Evolutionary conservation across 75 land plant genomes (phyloP).

Genomic region (Picea sitchensis): DNA sequence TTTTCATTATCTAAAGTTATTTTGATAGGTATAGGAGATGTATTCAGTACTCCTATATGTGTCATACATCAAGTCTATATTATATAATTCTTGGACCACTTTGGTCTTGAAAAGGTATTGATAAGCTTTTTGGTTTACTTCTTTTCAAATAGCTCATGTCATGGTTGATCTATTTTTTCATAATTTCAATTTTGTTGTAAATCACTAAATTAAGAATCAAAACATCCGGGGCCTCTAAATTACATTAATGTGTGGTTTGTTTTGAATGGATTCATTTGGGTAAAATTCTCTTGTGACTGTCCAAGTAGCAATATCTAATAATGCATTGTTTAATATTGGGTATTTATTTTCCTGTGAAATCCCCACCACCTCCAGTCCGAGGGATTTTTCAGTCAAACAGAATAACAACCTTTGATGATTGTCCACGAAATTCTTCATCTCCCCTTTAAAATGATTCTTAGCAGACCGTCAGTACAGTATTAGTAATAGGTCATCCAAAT

Average conservation of each 20-base stretch:
- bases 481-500: too few relatives aligned
- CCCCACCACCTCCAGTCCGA: background rate
- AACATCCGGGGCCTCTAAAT: background rate
- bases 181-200: background rate
- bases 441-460: too few relatives aligned
- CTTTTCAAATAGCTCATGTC: background rate
- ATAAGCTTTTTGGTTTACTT: background rate
- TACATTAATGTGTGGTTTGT: background rate
- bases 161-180: background rate
- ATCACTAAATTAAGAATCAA: background rate
- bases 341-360: background rate
- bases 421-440: too few relatives aligned
- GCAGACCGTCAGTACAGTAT: too few relatives aligned
- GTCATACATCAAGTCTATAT: background rate
- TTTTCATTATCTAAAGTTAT: background rate
- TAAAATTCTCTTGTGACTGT: background rate
- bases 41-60: background rate
- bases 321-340: background rate
- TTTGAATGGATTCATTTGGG: background rate
- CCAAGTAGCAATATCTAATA: background rate
- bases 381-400: background rate
- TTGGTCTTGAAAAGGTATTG: background rate
- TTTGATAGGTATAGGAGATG: background rate
- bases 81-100: background rate
- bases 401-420: too few relatives aligned